Base-by-base conservation (phyloP, 2,329 filamentous ascomycete genomes). In the Coleophoma cylindrospora region DNA sequence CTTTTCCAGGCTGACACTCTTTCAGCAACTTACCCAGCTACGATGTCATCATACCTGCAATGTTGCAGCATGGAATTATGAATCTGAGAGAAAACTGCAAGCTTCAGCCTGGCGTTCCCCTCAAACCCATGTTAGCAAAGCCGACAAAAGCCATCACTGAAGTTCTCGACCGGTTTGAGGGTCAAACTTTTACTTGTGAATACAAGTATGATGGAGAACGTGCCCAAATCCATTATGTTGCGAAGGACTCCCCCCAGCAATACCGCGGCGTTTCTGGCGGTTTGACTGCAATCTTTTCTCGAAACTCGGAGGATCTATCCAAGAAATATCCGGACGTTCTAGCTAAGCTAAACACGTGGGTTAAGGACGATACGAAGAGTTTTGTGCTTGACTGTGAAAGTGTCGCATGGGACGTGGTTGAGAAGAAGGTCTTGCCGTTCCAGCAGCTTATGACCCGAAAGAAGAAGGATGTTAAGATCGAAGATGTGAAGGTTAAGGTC, bases 381-480 rank as follows among this genome's bases (percentile, higher is more conserved):
- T 99, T 99, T 64, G 94, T 99, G 13, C 75, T 99, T n/a, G 94
- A 99, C 66, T 99, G 94, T 66, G 94, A 99, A 73, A 96, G 92
- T 1, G 94, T 97, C 12, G 94, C 89, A 1, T 97, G 94, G 92
- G 94, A 99, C 68, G 79, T 89, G n/a, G 77, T 79, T 2, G 90
- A 94, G 74, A 96, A 96, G 77, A 96, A 96, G 68, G 89, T 99
- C 13, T 70, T 99, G 37, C 94, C 94, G 0, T 99, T 99, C 74
- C 94, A 99, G 68, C 91, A 96, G 66, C 79, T 99, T 41, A 97
- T 97, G 94, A 97, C 94, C 13, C 81, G 94, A 49, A 99, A 99
- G 74, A 86, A 89, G 67, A 99, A 97, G 72, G 92, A 97, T 60
- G 94, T 97, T 63, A 96, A 95, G 68, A 77, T 89, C 8, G 91